phyloP scores from a whole-genome alignment of 1,284 basidiomycete genomes.

The Ustilago xerochloae region DNA sequence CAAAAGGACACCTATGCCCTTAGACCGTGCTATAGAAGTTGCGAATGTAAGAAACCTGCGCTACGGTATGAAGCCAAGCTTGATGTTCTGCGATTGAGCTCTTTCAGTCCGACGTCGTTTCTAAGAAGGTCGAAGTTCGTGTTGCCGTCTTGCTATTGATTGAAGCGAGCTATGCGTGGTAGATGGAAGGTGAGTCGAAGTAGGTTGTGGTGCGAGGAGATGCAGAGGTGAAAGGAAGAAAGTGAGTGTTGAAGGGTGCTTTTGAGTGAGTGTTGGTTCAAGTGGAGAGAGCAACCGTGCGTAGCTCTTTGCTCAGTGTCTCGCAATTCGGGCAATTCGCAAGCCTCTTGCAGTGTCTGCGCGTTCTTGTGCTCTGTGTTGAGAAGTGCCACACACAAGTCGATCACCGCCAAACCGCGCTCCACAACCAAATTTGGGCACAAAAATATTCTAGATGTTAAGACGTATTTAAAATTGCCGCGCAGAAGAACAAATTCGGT shows the following conservation, averaged over 20 bases:
- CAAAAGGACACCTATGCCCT: no score
- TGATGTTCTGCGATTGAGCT: no score
- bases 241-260: background rate
- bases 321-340: no score
- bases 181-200: background rate
- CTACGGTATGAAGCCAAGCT: no score
- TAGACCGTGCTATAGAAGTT: no score
- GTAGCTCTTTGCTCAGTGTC: no score
- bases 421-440: background rate
- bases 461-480: no score
- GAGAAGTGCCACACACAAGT: background rate
- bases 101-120: background rate
- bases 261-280: background rate
- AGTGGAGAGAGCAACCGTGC: background rate
- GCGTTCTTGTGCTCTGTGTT: background rate
- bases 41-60: no score
- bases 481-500: background rate
- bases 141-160: no score
- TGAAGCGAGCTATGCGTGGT: no score
- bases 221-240: no score
- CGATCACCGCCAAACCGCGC: background rate
- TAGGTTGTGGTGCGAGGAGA: background rate
- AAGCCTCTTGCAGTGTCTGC: background rate
- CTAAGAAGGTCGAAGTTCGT: background rate
- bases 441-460: background rate